A percentile compares a stretch with the other conserved stretches of the same genome.
phyloP scores from a whole-genome alignment of 2,329 filamentous ascomycete genomes.

The Nothophoma quercina region DNA sequence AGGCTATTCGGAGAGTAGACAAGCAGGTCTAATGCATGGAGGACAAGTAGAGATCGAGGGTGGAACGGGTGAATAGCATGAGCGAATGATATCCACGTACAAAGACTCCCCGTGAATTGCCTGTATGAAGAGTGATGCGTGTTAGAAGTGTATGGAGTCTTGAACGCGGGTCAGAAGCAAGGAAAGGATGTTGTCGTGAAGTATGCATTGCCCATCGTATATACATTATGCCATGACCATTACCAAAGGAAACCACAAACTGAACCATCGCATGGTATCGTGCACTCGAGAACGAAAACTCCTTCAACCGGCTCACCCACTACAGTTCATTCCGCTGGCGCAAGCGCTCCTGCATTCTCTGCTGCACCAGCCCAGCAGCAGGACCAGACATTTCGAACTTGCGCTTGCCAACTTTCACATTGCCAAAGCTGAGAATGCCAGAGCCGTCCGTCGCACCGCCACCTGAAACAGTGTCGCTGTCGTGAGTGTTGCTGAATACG shows the following conservation, averaged over 20 bases:
- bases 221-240: constrained; percentile 25
- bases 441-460: not conserved
- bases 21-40: not conserved
- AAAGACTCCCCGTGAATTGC: too few species aligned
- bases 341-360: constrained; percentile 38
- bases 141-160: too few species aligned
- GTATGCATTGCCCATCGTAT: constrained; percentile 25
- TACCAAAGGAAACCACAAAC: constrained; percentile 7
- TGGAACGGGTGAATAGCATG: constrained; percentile 7
- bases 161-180: not conserved
- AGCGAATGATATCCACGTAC: constrained; percentile 12
- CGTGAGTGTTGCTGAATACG: constrained; percentile 1
- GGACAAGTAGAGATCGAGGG: not conserved
- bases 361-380: constrained; percentile 44
- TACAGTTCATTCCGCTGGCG: constrained; percentile 42
- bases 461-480: not conserved
- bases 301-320: constrained; percentile 12
- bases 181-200: not conserved
- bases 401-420: constrained; percentile 40
- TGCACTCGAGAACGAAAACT: constrained; percentile 14
- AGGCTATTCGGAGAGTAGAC: constrained; percentile 74
- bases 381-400: constrained; percentile 46
- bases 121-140: too few species aligned
- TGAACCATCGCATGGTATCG: constrained; percentile 28
- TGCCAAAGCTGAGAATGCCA: constrained; percentile 13